Conservation (phyloP, 306 rosid genomes). For the Quercus ilex region DNA sequence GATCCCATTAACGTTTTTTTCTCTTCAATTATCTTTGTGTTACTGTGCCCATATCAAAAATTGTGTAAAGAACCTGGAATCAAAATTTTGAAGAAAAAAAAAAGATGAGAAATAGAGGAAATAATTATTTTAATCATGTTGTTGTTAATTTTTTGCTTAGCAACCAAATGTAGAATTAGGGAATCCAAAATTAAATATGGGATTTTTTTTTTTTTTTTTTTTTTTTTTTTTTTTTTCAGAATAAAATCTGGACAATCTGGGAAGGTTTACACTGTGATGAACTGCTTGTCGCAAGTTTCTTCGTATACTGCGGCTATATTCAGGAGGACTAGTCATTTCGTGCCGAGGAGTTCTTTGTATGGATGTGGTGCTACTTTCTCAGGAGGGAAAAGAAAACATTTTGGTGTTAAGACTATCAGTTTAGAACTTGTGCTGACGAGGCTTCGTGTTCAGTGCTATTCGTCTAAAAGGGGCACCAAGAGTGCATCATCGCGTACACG, state of each 20-base stretch:
- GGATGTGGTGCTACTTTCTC: slow-evolving; percentile 21
- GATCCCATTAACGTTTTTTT: too few species aligned
- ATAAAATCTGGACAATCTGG: slow-evolving; percentile 3
- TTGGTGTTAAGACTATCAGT: slow-evolving; percentile 16
- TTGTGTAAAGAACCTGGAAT: too few species aligned
- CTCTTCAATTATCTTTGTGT: too few species aligned
- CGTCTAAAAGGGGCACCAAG: slow-evolving; percentile 42
- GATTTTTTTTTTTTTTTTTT: not conserved
- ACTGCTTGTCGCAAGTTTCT: slow-evolving; percentile 50
- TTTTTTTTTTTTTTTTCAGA: not conserved
- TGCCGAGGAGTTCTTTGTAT: slow-evolving; percentile 23
- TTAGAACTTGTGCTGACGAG: slow-evolving; percentile 28
- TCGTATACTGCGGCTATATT: slow-evolving; percentile 42
- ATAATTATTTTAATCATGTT: too few species aligned
- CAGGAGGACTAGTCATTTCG: slow-evolving; percentile 31
- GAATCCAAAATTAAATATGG: too few species aligned
- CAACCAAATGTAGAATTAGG: too few species aligned
- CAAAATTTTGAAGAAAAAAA: too few species aligned
- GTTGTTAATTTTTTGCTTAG: too few species aligned
- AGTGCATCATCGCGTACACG: slow-evolving; percentile 22
- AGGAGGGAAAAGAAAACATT: slow-evolving; percentile 27
- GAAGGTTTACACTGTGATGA: slow-evolving; percentile 43
- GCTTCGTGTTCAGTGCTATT: slow-evolving; percentile 48
- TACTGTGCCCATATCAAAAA: too few species aligned
- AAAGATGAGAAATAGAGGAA: too few species aligned